phyloP scores from a whole-genome alignment of 352 stramenopile species.

The Pythium inflatum region DNA sequence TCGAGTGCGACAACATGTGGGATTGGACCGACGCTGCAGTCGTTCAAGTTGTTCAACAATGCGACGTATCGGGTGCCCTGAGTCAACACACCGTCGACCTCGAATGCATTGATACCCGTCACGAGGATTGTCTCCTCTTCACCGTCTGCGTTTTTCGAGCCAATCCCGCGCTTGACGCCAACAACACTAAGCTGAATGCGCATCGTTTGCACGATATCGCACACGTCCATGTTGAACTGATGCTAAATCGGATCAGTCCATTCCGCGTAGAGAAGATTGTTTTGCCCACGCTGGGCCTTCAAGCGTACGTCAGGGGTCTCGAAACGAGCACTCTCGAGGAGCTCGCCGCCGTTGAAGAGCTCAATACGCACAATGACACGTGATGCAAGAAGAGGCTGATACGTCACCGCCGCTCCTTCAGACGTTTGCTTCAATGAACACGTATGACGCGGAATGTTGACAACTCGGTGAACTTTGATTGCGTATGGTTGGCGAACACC shows the following conservation, averaged over 20 bases:
- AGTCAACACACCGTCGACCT: conserved; percentile 69
- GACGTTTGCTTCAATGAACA: conserved; percentile 68
- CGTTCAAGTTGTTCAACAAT: conserved; percentile 85
- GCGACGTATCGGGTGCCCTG: conserved; percentile 75
- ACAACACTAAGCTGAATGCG: conserved; percentile 76
- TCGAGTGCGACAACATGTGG: conserved; percentile 72
- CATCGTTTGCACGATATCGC: conserved; percentile 72
- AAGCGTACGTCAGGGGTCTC: conserved; percentile 76
- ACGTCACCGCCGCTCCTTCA: conserved; percentile 62
- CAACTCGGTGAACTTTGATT: conserved; percentile 73
- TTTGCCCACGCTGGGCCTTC: conserved; percentile 57
- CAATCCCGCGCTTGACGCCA: conserved; percentile 71
- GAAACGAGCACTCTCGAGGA: conserved; percentile 71
- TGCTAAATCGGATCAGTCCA: conserved; percentile 80
- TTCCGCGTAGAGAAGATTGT: conserved; percentile 73
- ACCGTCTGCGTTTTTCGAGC: conserved; percentile 40
- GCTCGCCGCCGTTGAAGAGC: conserved; percentile 71
- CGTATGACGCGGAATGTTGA: conserved; percentile 83
- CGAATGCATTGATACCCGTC: conserved; percentile 82
- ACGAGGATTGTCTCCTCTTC: conserved; percentile 77
- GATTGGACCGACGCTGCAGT: conserved; percentile 68
- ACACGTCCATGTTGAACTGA: conserved; percentile 77
- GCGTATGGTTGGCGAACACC: conserved; percentile 68
- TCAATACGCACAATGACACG: conserved; percentile 79
- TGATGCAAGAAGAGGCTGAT: conserved; percentile 54